Conservation (phyloP, 2,329 filamentous ascomycete species). For the Capronia americana region DNA sequence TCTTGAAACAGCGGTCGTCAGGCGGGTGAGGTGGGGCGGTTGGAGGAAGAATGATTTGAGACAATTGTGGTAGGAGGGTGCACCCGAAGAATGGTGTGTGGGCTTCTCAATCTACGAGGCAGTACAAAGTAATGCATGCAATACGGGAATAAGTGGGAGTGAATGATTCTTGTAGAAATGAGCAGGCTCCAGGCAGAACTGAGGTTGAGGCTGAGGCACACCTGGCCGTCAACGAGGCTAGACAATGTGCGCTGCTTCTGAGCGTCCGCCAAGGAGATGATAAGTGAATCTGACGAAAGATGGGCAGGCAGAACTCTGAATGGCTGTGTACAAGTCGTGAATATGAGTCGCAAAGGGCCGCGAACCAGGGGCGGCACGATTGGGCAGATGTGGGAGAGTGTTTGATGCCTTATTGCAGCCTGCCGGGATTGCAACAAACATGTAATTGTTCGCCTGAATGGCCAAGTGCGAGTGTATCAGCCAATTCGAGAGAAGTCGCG, state of each 20-base stretch:
- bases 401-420: constrained; percentile 21
- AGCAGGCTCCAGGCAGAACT: constrained; percentile 13
- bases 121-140: not conserved
- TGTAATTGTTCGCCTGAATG: constrained; percentile 6
- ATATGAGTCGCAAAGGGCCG: constrained; percentile 3
- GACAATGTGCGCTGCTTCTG: not conserved
- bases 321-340: constrained; percentile 16
- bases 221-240: constrained; percentile 1
- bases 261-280: constrained; percentile 14
- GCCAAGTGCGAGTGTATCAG: constrained; percentile 15
- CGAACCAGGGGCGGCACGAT: constrained; percentile 1
- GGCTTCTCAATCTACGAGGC: constrained; percentile 11
- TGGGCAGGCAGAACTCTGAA: constrained; percentile 21
- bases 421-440: constrained; percentile 1
- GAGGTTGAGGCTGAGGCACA: constrained; percentile 20
- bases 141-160: not conserved
- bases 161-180: not conserved
- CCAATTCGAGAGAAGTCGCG: constrained; percentile 11
- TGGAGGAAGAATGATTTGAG: not conserved
- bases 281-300: constrained; percentile 14
- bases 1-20: constrained; percentile 5
- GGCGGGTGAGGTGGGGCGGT: constrained; percentile 14
- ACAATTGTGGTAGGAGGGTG: not conserved
- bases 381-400: constrained; percentile 5
- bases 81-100: not conserved